phyloP scores from a whole-genome alignment of 108 stramenopile species.

The Cylindrotheca closterium region DNA sequence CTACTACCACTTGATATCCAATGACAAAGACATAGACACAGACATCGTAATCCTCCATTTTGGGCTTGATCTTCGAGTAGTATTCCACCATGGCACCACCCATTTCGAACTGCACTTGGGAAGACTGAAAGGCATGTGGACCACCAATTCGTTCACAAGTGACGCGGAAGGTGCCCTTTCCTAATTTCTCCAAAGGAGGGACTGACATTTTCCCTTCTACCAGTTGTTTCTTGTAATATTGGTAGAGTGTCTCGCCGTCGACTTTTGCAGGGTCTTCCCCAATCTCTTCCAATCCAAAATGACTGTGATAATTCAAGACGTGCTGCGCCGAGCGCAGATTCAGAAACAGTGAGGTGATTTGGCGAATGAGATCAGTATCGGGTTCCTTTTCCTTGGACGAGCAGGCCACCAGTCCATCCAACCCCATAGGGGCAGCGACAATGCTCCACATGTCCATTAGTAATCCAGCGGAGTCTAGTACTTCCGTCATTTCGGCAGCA shows the following conservation, averaged over 20 bases:
- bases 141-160: slow-evolving; percentile 67
- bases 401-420: slow-evolving; percentile 64
- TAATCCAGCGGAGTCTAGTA: slow-evolving; percentile 16
- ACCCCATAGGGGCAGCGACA: slow-evolving; percentile 43
- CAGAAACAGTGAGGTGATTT: slow-evolving; percentile 22
- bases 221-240: slow-evolving; percentile 51
- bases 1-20: slow-evolving; percentile 51
- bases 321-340: slow-evolving; percentile 54
- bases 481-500: slow-evolving; percentile 52
- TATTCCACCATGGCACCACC: slow-evolving; percentile 64
- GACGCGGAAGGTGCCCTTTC: slow-evolving; percentile 52
- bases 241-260: slow-evolving; percentile 54
- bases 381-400: slow-evolving; percentile 1
- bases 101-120: slow-evolving; percentile 60
- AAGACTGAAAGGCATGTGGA: slow-evolving; percentile 54
- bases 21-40: slow-evolving; percentile 59
- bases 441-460: slow-evolving; percentile 15
- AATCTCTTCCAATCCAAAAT: slow-evolving; percentile 51
- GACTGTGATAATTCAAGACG: slow-evolving; percentile 55
- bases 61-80: slow-evolving; percentile 43
- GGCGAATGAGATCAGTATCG: neutral
- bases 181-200: slow-evolving; percentile 10
- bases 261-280: slow-evolving; percentile 12
- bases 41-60: slow-evolving; percentile 69
- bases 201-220: slow-evolving; percentile 12